Base-by-base conservation (phyloP, 345 rosid species). In the Geranium brycei region DNA sequence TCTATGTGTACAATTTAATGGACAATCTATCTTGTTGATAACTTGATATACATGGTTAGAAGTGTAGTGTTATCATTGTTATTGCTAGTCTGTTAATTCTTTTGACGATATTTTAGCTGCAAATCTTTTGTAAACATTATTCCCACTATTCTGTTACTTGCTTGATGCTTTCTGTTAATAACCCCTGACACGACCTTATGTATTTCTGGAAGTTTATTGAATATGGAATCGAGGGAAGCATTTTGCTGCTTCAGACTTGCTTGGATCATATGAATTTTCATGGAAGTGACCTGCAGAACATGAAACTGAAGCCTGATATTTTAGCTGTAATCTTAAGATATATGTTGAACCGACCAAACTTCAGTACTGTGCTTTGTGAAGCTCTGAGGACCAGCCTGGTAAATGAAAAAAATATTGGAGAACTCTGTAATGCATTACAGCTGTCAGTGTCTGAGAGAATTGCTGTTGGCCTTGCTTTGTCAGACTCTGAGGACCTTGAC, bases 391-490 rank as follows among this genome's bases (percentile, higher is more conserved):
- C 68, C 68, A 65, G 58, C 4, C 83, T 80, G 69, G 41, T 87
- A 69, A 78, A 68, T 64, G 84, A 75, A 60, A 79, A 72, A 4
- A 66, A 78, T 71, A 69, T 89, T 8, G 78, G 75, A 71, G 78
- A 77, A 66, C 77, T 92, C 19, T 76, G 83, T 0, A 64, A 62
- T 66, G 65, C 70, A 8, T 69, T 86, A 60, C 72, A 68, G 60
- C 77, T 92, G 70, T 83, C 98, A 0, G 56, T 77, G 57, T 66
- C 79, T 58, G 93, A 92, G 71, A 92, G 82, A 75, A 77, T 92
- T 64, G 78, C 70, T 66, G 68, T 84, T 68, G 89, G 83, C 76
- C 89, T 91, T 62, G 91, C 95, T 59, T 75, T 91, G 56, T 79
- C 82, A 32, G 87, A 81, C 63, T 84, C 85, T 41, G 92, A 84